Conservation (phyloP, 2,329 filamentous ascomycete species). For the Xylaria sp. region DNA sequence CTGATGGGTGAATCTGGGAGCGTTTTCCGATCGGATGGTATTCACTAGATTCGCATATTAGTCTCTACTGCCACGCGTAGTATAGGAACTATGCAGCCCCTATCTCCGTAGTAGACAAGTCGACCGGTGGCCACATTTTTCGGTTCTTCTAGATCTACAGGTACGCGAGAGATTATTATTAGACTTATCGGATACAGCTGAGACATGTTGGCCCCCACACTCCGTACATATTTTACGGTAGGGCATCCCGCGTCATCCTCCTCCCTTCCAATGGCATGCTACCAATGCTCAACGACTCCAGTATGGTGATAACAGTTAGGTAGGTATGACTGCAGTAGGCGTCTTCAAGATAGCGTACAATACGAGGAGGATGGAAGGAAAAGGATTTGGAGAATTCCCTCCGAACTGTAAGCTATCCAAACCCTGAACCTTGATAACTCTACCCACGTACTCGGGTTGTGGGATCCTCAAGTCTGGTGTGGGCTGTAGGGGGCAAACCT, state of each 20-base stretch:
- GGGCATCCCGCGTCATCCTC: conserved; percentile 19
- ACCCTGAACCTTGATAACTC: conserved; percentile 16
- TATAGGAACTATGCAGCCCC: conserved; percentile 6
- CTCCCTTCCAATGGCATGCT: conserved; percentile 12
- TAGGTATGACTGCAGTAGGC: conserved; percentile 1
- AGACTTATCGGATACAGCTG: conserved; percentile 22
- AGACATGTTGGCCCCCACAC: conserved; percentile 27
- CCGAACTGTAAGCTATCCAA: conserved; percentile 18
- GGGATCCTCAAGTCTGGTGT: conserved; percentile 2
- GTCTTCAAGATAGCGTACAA: conserved; percentile 9
- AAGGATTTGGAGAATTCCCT: conserved; percentile 1
- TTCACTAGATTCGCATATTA: conserved; percentile 6
- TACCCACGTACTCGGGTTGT: conserved; percentile 26
- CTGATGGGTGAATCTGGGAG: neutral
- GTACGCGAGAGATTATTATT: conserved; percentile 22
- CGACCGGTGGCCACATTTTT: conserved; percentile 23
- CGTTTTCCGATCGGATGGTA: neutral
- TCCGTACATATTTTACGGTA: conserved; percentile 4
- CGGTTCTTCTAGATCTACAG: neutral
- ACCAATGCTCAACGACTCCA: neutral
- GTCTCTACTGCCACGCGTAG: conserved; percentile 2
- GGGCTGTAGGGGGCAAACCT: neutral
- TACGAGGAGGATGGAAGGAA: conserved; percentile 16
- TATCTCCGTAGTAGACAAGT: conserved; percentile 26
- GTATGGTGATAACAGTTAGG: conserved; percentile 5